Percentiles rank a stretch among this genome's conserved stretches.
Evolutionary conservation across 2,329 filamentous ascomycete species (phyloP).

Genomic region (Fusarium concolor): DNA sequence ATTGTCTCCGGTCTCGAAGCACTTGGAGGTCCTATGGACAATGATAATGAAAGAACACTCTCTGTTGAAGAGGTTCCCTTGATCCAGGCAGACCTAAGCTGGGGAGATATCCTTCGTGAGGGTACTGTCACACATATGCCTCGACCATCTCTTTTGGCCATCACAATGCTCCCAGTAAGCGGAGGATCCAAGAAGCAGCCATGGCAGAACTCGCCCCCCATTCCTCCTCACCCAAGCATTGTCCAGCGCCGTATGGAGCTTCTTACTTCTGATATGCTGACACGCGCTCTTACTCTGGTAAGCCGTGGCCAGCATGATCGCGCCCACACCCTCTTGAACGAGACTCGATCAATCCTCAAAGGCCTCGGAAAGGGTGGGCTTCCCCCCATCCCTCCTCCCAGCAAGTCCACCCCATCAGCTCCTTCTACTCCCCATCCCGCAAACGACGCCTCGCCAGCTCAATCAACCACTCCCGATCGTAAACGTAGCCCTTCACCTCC

Average conservation of each 20-base stretch:
- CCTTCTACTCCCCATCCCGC: constrained; percentile 62
- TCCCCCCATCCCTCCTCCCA: constrained; percentile 81
- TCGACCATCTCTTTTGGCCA: constrained; percentile 89
- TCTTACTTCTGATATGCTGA: constrained; percentile 97
- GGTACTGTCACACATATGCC: constrained; percentile 87
- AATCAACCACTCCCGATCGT: constrained; percentile 62
- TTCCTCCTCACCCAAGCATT: constrained; percentile 93
- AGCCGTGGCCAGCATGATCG: constrained; percentile 93
- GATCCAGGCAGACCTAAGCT: constrained; percentile 93
- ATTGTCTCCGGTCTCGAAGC: constrained; percentile 96
- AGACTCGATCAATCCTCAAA: constrained; percentile 95
- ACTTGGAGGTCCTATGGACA: constrained; percentile 86
- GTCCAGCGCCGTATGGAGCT: constrained; percentile 98
- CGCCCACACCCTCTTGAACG: constrained; percentile 89
- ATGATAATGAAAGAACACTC: constrained; percentile 82
- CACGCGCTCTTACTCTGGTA: constrained; percentile 88
- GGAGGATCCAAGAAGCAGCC: constrained; percentile 73
- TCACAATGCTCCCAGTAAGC: constrained; percentile 87
- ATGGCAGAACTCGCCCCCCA: constrained; percentile 77
- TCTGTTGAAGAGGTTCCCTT: constrained; percentile 96
- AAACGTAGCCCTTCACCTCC: constrained; percentile 68
- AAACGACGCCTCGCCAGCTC: constrained; percentile 58
- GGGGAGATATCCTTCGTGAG: constrained; percentile 92
- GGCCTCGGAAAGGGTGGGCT: constrained; percentile 94
- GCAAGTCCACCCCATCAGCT: constrained; percentile 51